Base-by-base conservation (phyloP, 176 grass and related monocot genomes). In the Aegilops tauschii region DNA sequence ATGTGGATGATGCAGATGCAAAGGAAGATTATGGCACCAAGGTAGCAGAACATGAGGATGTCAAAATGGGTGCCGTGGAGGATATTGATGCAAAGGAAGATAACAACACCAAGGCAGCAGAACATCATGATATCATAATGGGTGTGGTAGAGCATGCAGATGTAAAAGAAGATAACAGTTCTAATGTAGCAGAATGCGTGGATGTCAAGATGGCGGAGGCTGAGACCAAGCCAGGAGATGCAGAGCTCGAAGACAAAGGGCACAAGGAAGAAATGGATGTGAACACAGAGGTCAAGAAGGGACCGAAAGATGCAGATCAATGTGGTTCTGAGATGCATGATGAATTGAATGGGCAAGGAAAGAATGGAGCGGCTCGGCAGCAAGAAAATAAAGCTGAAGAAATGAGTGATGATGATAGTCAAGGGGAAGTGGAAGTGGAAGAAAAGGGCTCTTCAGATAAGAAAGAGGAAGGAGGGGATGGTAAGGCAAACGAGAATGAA, bases 391-490 rank as follows among this genome's bases (percentile, higher is more conserved):
- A 84, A 84, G 76, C 42, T 49, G 67, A 76, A 58, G 81, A 63
- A 77, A 64, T 13, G 21, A 73, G 3, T 35, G 61, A 34, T 52
- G 82, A 45, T 73, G 83, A 83, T 47, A 83, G 69, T 80, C 35
- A 86, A 73, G 78, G 71, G 56, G 66, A 81, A 86, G 72, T 88
- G 21, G 72, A 85, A 85, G 73, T 47, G 58, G 79, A 72, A 50
- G 77, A 86, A 61, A 84, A 85, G 63, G 82, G 7, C 16, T 80
- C 89, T 86, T 52, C 32, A 68, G 78, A 88, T 79, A 76, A 80
- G 31, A 82, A 59, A 58, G 59, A 76, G 44, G 68, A 66, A 30
- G 27, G 45, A 65, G 31, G 25, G 44, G 42, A 69, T 37, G 50
- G 20, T 25, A 59, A 90, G 30, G 25, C 36, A 42, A 73, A 69